Evolutionary conservation across 805 yeast species (phyloP).

Genomic region (Yamadazyma insecticola): DNA sequence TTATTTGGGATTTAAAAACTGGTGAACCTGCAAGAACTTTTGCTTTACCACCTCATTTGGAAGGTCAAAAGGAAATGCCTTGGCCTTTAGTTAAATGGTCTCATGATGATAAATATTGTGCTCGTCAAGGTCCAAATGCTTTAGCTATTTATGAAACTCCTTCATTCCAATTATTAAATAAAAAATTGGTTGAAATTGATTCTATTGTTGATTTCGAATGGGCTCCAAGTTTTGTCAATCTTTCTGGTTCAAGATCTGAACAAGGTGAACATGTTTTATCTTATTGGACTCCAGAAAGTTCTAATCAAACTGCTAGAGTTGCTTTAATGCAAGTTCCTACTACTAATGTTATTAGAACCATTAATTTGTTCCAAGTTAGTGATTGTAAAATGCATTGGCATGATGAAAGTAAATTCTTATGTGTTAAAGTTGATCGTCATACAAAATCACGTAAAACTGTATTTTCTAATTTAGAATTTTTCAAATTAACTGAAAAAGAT

Average conservation of each 20-base stretch:
- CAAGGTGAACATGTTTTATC: slow-evolving; percentile 66
- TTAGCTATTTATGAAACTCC: slow-evolving; percentile 84
- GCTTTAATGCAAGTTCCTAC: slow-evolving; percentile 84
- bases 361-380: slow-evolving; percentile 90
- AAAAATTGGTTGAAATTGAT: slow-evolving; percentile 76
- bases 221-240: slow-evolving; percentile 82
- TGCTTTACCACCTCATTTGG: slow-evolving; percentile 76
- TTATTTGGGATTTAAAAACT: slow-evolving; percentile 85
- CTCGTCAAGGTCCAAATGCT: slow-evolving; percentile 91
- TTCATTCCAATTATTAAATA: slow-evolving; percentile 76
- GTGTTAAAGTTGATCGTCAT: slow-evolving; percentile 96
- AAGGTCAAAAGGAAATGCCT: slow-evolving; percentile 63
- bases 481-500: slow-evolving; percentile 81
- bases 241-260: slow-evolving; percentile 51
- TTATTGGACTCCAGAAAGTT: slow-evolving; percentile 95
- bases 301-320: slow-evolving; percentile 93
- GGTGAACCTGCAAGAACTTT: slow-evolving; percentile 85
- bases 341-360: slow-evolving; percentile 78
- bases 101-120: slow-evolving; percentile 85
- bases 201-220: slow-evolving; percentile 90
- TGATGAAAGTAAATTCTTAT: slow-evolving; percentile 71
- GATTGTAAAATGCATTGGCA: slow-evolving; percentile 95
- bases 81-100: slow-evolving; percentile 99
- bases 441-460: slow-evolving; percentile 91
- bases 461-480: slow-evolving; percentile 88